phyloP scores from a whole-genome alignment of 148 eudicot species.

The Nepenthes mirabilis region DNA sequence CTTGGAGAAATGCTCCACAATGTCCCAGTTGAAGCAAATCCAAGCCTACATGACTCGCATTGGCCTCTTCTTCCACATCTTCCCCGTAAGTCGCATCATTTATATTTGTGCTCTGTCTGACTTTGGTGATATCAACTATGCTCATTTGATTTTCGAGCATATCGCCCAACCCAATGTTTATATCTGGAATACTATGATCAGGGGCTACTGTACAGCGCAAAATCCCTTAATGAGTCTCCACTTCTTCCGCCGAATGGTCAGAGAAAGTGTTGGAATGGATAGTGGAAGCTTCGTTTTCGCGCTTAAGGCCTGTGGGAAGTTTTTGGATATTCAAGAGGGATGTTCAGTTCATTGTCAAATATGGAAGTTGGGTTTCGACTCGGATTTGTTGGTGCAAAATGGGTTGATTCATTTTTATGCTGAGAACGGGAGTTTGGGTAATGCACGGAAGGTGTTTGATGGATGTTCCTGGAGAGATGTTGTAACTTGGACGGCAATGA shows the following conservation, averaged over 20 bases:
- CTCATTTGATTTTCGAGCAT: slow-evolving; percentile 29
- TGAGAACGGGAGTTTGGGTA: slow-evolving; percentile 16
- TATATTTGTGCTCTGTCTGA: slow-evolving; percentile 43
- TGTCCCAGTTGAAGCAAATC: slow-evolving; percentile 51
- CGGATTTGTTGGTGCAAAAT: slow-evolving; percentile 40
- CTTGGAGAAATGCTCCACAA: slow-evolving; percentile 43
- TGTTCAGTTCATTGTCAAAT: slow-evolving; percentile 30
- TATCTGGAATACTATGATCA: slow-evolving; percentile 69
- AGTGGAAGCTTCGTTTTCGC: slow-evolving; percentile 47
- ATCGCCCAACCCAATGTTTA: slow-evolving; percentile 38
- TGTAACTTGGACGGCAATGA: slow-evolving; percentile 58
- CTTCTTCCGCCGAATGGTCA: slow-evolving; percentile 35
- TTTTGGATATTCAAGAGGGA: slow-evolving; percentile 26
- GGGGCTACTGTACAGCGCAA: slow-evolving; percentile 26
- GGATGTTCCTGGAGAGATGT: slow-evolving; percentile 46
- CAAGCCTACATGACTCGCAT: slow-evolving; percentile 55
- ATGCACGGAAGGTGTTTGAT: slow-evolving; percentile 41
- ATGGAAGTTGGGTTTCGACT: slow-evolving; percentile 41
- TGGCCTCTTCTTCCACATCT: slow-evolving; percentile 43
- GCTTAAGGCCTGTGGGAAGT: slow-evolving; percentile 34
- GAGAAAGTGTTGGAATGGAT: slow-evolving; percentile 36
- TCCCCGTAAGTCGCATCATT: slow-evolving; percentile 47
- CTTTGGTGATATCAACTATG: slow-evolving; percentile 32
- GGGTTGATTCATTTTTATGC: slow-evolving; percentile 47
- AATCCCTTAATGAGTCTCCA: slow-evolving; percentile 27